Percentiles rank a stretch among this genome's conserved stretches.
phyloP scores from a whole-genome alignment of 2,329 filamentous ascomycete genomes.

The Zasmidium cellare region DNA sequence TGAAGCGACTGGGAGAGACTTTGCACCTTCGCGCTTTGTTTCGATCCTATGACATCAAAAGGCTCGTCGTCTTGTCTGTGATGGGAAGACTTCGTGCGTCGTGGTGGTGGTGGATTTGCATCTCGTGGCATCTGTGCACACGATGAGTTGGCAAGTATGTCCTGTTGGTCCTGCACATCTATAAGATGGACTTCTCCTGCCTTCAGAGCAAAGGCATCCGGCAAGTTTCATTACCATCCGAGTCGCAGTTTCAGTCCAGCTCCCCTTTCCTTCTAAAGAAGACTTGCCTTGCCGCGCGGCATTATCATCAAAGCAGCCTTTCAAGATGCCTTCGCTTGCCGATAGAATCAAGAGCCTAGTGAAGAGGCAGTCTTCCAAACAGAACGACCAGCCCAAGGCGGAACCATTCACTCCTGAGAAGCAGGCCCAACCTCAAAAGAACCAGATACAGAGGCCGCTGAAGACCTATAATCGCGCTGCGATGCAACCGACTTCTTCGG shows the following conservation, averaged over 20 bases:
- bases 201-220: background rate
- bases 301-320: background rate
- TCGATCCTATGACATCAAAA: background rate
- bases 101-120: background rate
- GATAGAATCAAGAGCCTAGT: conserved; percentile 24
- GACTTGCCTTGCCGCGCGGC: background rate
- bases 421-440: conserved; percentile 7
- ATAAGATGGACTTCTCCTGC: background rate
- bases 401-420: conserved; percentile 5
- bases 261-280: background rate
- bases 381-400: background rate
- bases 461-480: conserved; percentile 17
- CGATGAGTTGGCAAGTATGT: background rate
- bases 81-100: background rate
- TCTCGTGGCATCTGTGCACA: background rate
- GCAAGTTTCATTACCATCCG: background rate
- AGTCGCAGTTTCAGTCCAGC: background rate
- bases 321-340: conserved; percentile 13
- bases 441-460: conserved; percentile 3
- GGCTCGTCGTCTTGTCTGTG: background rate
- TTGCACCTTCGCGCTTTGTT: background rate
- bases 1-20: background rate
- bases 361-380: conserved; percentile 15
- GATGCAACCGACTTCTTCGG: conserved; percentile 9
- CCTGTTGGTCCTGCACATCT: background rate